These are phyloP conservation scores for Phytophthora pisi DNA, from an alignment of 352 stramenopile species.

Conservation along the genomic window DNA sequence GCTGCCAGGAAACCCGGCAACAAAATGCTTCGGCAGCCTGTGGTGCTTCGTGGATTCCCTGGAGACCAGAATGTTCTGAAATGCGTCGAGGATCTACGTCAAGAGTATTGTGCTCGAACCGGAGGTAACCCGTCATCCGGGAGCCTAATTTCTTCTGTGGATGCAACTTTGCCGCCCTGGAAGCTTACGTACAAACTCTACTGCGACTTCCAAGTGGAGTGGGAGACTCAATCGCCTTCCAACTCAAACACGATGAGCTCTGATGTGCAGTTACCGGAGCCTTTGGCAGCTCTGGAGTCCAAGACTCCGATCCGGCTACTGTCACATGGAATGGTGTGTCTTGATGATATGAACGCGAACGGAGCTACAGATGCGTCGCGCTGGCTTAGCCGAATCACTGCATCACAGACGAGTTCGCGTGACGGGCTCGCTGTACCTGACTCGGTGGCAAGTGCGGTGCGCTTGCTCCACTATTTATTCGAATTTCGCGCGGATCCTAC, in stretches of 20 bases:
- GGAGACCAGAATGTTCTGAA: conserved; percentile 82
- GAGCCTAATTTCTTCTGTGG: conserved; percentile 7
- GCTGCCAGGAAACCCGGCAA: conserved; percentile 9
- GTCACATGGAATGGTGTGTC: conserved; percentile 25
- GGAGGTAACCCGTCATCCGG: neutral
- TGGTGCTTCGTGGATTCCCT: conserved; percentile 50
- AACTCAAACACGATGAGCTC: neutral
- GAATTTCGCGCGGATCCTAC: conserved; percentile 38
- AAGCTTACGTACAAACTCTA: conserved; percentile 76
- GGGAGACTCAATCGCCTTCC: conserved; percentile 31
- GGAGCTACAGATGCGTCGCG: conserved; percentile 20
- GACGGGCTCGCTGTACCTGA: conserved; percentile 27
- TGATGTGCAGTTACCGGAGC: conserved; percentile 8
- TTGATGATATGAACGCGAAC: conserved; percentile 29
- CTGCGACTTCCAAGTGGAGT: conserved; percentile 77
- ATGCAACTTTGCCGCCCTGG: conserved; percentile 58
- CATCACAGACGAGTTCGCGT: conserved; percentile 11
- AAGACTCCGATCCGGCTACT: conserved; percentile 21
- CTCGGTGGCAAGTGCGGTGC: conserved; percentile 52
- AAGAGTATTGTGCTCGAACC: conserved; percentile 19
- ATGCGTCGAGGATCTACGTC: conserved; percentile 66
- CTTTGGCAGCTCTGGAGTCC: conserved; percentile 23
- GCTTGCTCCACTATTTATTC: conserved; percentile 66
- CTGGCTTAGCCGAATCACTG: conserved; percentile 32
- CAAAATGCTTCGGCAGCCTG: conserved; percentile 22